Evolutionary conservation across 331 rosid species (phyloP).

Genomic region (Rhamnella rubrinervis): DNA sequence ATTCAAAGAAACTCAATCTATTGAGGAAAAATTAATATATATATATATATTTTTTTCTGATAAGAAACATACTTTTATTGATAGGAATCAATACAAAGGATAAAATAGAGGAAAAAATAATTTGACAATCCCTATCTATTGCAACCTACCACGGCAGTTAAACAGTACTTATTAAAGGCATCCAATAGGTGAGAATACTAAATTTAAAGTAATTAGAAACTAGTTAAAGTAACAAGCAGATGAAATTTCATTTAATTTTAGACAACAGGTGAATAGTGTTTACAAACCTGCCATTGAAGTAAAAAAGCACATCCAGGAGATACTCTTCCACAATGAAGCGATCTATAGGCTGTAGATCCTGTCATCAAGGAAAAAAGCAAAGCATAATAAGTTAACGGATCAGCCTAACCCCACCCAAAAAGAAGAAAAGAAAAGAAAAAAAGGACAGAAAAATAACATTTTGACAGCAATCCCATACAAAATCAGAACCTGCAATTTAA

Average conservation of each 20-base stretch:
- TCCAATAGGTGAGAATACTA: not conserved
- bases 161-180: not conserved
- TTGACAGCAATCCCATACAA: too few species aligned
- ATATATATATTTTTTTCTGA: too few species aligned
- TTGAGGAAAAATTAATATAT: too few species aligned
- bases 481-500: too few species aligned
- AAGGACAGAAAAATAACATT: too few species aligned
- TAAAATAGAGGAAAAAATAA: too few species aligned
- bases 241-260: not conserved
- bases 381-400: not conserved
- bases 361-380: conserved; percentile 34
- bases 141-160: conserved; percentile 1
- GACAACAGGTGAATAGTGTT: conserved; percentile 19
- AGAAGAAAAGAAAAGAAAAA: too few species aligned
- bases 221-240: not conserved
- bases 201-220: not conserved
- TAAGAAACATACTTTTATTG: too few species aligned
- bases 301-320: conserved; percentile 90
- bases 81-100: too few species aligned
- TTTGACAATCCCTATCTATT: not conserved
- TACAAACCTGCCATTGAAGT: conserved; percentile 98
- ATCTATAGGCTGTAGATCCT: conserved; percentile 93
- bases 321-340: conserved; percentile 94
- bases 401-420: not conserved
- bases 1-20: too few species aligned